These are phyloP conservation scores for Leishmania arabica DNA, from an alignment of 208 protist species.

Conservation along the genomic window DNA sequence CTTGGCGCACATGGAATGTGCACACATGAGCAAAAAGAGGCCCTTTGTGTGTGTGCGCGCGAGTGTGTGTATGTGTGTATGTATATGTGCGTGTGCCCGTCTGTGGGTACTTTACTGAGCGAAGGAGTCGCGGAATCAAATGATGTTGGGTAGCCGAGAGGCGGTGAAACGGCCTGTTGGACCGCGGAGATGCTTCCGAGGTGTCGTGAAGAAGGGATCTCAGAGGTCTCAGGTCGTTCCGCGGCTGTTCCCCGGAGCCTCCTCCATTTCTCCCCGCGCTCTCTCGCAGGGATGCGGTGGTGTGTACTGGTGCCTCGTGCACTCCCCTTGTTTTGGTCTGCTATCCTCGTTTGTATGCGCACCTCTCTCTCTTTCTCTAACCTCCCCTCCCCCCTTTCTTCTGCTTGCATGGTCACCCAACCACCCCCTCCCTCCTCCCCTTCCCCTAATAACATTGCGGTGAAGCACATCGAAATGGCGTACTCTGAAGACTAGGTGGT, in stretches of 20 bases:
- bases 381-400: background rate
- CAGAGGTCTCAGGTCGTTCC: background rate
- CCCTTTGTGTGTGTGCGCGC: background rate
- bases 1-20: background rate
- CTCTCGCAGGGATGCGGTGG: background rate
- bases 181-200: background rate
- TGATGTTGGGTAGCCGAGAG: background rate
- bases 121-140: background rate
- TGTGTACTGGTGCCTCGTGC: background rate
- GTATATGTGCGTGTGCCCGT: conserved; percentile 15
- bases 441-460: background rate
- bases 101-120: background rate
- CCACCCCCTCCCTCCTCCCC: too few species aligned
- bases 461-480: background rate
- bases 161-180: background rate
- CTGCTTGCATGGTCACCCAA: background rate
- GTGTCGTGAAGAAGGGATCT: background rate
- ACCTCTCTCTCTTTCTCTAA: background rate
- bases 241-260: background rate
- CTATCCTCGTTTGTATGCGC: background rate
- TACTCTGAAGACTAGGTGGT: background rate
- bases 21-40: background rate
- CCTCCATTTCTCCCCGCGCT: background rate
- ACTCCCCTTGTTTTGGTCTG: background rate
- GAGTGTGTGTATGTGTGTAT: background rate